A percentile compares a stretch with the other conserved stretches of the same genome.
Evolutionary conservation across 345 rosid genomes (phyloP).

Genomic region (Brassica napus): DNA sequence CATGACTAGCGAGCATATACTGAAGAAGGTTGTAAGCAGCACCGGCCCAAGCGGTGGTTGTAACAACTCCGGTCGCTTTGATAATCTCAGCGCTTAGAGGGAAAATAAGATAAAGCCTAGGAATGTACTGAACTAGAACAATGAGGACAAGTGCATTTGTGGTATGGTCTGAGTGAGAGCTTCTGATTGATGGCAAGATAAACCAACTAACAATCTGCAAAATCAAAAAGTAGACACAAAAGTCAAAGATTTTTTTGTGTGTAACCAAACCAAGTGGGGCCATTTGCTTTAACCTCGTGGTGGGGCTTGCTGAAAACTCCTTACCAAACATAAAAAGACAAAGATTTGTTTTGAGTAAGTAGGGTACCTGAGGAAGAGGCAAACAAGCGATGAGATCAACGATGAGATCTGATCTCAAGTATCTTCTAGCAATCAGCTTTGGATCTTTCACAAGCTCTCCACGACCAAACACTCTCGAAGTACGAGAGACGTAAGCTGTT

Average conservation of each 20-base stretch:
- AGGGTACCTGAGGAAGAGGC: constrained; percentile 80
- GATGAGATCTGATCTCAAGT: constrained; percentile 67
- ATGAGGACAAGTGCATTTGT: constrained; percentile 75
- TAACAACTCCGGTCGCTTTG: constrained; percentile 76
- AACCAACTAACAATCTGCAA: constrained; percentile 85
- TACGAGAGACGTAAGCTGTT: constrained; percentile 77
- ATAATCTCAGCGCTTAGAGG: constrained; percentile 69
- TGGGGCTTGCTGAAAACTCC: neutral
- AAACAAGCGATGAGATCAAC: constrained; percentile 68
- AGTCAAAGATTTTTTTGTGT: neutral
- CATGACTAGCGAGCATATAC: constrained; percentile 93
- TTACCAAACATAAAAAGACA: neutral
- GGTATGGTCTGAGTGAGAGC: constrained; percentile 65
- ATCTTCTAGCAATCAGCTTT: constrained; percentile 57
- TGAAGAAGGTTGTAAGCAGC: constrained; percentile 85
- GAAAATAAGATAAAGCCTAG: constrained; percentile 72
- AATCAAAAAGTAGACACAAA: constrained; percentile 4
- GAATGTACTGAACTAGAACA: constrained; percentile 78
- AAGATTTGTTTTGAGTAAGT: neutral
- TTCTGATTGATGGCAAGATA: constrained; percentile 63
- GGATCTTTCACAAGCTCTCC: constrained; percentile 84
- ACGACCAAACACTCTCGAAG: constrained; percentile 77
- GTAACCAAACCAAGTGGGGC: constrained; percentile 6
- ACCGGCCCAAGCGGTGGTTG: constrained; percentile 94
- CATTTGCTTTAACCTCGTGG: neutral